These are phyloP conservation scores for Penicillium brevicompactum DNA, from an alignment of 2,329 filamentous ascomycete genomes.

Conservation along the genomic window DNA sequence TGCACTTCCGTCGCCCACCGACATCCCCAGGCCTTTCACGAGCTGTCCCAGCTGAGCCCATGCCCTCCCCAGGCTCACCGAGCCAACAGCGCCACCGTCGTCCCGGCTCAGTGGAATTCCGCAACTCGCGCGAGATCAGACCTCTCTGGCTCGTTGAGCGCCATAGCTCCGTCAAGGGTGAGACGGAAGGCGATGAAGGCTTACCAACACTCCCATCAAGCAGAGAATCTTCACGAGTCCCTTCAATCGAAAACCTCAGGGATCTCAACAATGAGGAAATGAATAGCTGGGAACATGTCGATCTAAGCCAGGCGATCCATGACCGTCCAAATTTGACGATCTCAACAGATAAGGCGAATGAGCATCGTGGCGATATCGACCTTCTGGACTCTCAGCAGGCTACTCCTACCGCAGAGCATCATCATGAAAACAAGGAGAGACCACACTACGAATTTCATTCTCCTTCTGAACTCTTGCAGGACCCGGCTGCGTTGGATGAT, in stretches of 20 bases:
- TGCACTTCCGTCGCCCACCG: constrained; percentile 57
- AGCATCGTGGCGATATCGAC: constrained; percentile 43
- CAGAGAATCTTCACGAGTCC: constrained; percentile 49
- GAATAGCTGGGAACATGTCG: constrained; percentile 33
- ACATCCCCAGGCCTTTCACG: constrained; percentile 48
- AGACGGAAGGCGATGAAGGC: constrained; percentile 42
- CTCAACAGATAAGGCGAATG: constrained; percentile 37
- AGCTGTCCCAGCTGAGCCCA: constrained; percentile 43
- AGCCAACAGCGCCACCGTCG: constrained; percentile 48
- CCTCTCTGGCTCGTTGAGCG: constrained; percentile 81
- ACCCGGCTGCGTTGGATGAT: constrained; percentile 31
- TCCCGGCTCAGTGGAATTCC: constrained; percentile 55
- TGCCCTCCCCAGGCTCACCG: constrained; percentile 45
- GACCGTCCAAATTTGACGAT: constrained; percentile 30
- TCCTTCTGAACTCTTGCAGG: constrained; percentile 48
- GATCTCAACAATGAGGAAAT: constrained; percentile 28
- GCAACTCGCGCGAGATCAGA: constrained; percentile 66
- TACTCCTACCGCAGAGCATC: constrained; percentile 66
- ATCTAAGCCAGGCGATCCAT: constrained; percentile 27
- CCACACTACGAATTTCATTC: constrained; percentile 51
- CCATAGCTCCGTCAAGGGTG: constrained; percentile 48
- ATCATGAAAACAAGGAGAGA: constrained; percentile 43
- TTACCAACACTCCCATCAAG: constrained; percentile 56
- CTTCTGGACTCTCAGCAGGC: constrained; percentile 65
- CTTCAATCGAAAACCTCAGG: constrained; percentile 48